Conservation (phyloP, 768 basidiomycete species). For the Podaxis sp. region DNA sequence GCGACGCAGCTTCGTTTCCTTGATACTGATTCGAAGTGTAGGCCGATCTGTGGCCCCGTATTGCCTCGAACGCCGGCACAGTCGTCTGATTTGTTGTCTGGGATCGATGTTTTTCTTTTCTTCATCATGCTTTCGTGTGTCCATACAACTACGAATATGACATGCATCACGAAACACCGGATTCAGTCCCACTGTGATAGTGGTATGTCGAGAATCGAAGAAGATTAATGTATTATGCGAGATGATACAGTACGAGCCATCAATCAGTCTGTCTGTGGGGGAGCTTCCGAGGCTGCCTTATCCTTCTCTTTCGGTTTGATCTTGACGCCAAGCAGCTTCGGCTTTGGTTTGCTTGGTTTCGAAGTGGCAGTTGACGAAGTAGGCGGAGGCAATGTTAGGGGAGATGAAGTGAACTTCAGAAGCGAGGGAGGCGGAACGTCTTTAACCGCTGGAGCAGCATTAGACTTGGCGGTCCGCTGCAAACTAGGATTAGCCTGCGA, state of each 20-base stretch:
- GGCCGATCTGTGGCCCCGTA: constrained; percentile 99
- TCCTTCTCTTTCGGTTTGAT: constrained; percentile 37
- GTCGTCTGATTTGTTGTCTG: constrained; percentile 68
- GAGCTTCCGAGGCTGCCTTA: constrained; percentile 13
- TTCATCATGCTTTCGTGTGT: constrained; percentile 18
- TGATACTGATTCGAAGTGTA: constrained; percentile 28
- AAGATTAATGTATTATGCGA: constrained; percentile 3
- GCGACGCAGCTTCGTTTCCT: neutral
- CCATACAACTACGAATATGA: constrained; percentile 20
- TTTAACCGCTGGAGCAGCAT: neutral
- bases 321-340: constrained; percentile 40
- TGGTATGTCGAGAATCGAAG: neutral
- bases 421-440: constrained; percentile 1
- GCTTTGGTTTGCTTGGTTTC: constrained; percentile 18
- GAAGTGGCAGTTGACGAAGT: neutral
- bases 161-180: constrained; percentile 12
- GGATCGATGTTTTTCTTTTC: constrained; percentile 15
- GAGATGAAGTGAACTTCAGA: constrained; percentile 1
- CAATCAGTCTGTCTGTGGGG: constrained; percentile 4
- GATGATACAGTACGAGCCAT: neutral
- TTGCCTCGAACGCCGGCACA: constrained; percentile 97
- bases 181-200: neutral
- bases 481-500: neutral
- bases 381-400: neutral
- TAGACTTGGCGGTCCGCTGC: neutral